These are phyloP conservation scores for Passiflora organensis DNA, from an alignment of 345 rosid genomes.

Conservation along the genomic window DNA sequence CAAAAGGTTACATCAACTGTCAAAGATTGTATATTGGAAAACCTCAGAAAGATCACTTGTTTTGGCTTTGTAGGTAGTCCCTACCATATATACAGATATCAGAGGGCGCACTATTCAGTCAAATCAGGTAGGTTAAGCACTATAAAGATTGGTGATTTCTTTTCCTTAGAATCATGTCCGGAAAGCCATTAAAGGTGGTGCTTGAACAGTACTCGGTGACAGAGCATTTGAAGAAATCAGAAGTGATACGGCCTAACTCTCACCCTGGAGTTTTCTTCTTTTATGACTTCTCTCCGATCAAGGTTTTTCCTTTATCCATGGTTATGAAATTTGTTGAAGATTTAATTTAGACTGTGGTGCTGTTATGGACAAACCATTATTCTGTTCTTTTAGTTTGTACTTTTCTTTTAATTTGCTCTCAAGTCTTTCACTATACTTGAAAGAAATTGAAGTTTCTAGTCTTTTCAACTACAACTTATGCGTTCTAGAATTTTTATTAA, in stretches of 20 bases:
- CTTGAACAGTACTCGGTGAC: slow-evolving; percentile 80
- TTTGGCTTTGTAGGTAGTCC: slow-evolving; percentile 65
- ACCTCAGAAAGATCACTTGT: too few species aligned
- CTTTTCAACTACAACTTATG: too few species aligned
- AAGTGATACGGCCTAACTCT: slow-evolving; percentile 49
- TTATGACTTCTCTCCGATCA: slow-evolving; percentile 95
- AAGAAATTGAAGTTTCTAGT: background rate
- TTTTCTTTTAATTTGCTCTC: background rate
- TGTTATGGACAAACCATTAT: background rate
- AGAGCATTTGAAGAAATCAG: slow-evolving; percentile 69
- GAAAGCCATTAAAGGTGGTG: slow-evolving; percentile 1
- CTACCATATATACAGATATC: slow-evolving; percentile 77
- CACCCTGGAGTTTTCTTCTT: slow-evolving; percentile 91
- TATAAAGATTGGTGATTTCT: background rate
- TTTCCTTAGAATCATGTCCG: slow-evolving; percentile 2
- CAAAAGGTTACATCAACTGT: too few species aligned
- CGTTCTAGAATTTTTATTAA: too few species aligned
- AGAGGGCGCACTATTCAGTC: slow-evolving; percentile 37
- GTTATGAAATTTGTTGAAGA: slow-evolving; percentile 3
- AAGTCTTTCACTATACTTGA: background rate
- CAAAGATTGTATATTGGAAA: background rate
- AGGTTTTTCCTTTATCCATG: slow-evolving; percentile 41
- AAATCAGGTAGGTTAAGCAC: slow-evolving; percentile 23
- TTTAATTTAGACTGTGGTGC: background rate
- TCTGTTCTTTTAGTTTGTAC: background rate